These are phyloP conservation scores for Aspergillus felis DNA, from an alignment of 2,329 filamentous ascomycete genomes.

Conservation along the genomic window DNA sequence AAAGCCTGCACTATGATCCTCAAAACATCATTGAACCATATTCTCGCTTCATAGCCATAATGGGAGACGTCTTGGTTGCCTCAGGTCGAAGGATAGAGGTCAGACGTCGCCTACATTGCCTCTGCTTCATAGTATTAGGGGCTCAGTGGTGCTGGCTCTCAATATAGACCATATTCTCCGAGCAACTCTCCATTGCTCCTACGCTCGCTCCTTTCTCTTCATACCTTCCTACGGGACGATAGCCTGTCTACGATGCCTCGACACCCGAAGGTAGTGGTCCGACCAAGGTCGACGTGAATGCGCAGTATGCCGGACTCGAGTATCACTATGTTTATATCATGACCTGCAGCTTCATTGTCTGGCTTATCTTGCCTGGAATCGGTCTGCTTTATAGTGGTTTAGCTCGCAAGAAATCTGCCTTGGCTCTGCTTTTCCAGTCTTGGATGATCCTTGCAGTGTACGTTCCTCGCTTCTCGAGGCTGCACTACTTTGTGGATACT, in stretches of 20 bases:
- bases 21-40: neutral
- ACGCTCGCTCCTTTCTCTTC: no score
- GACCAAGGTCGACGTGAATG: constrained; percentile 52
- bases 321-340: constrained; percentile 58
- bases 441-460: constrained; percentile 55
- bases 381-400: constrained; percentile 63
- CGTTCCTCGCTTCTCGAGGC: constrained; percentile 11
- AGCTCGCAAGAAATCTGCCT: constrained; percentile 58
- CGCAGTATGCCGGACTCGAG: constrained; percentile 56
- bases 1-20: neutral
- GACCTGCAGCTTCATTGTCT: constrained; percentile 59
- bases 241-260: constrained; percentile 35
- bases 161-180: no score
- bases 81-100: neutral
- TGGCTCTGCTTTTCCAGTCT: constrained; percentile 60
- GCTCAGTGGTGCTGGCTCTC: no score
- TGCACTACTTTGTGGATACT: neutral
- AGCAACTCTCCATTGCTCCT: no score
- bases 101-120: no score
- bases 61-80: neutral
- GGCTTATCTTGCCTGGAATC: constrained; percentile 64
- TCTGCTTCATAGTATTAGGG: neutral
- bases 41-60: neutral
- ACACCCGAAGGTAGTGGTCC: constrained; percentile 54
- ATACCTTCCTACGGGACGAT: neutral